Evolutionary conservation across 768 basidiomycete genomes (phyloP).

Genomic region (Pleurotus salmoneostramineus): DNA sequence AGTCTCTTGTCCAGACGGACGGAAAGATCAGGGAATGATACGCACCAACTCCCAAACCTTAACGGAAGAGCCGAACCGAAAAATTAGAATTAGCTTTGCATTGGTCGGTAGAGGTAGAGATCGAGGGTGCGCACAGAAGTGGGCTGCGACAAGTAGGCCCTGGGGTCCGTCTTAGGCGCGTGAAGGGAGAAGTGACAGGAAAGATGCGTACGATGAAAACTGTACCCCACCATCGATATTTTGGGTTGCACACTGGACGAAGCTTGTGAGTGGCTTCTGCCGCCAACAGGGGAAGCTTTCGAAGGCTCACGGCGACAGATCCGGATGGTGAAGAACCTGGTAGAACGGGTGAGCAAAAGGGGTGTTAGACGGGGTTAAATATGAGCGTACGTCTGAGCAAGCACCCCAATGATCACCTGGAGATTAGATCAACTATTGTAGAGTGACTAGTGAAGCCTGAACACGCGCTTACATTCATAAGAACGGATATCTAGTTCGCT

Average conservation of each 20-base stretch:
- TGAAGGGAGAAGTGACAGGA: neutral
- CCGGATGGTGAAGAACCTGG: constrained; percentile 10
- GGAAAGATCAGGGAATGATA: neutral
- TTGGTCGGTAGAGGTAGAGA: neutral
- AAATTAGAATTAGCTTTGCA: neutral
- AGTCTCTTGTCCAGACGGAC: neutral
- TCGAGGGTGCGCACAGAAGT: neutral
- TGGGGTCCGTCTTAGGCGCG: neutral
- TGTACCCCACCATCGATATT: constrained; percentile 3
- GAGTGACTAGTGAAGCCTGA: too few relatives aligned
- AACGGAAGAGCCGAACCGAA: neutral
- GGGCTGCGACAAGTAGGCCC: constrained; percentile 1
- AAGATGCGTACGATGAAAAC: neutral
- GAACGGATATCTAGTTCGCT: constrained; percentile 4
- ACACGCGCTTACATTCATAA: constrained; percentile 6
- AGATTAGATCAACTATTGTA: neutral
- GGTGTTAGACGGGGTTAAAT: neutral
- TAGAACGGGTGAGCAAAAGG: neutral
- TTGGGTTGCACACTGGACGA: neutral
- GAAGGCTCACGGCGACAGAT: constrained; percentile 6
- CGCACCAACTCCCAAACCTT: constrained; percentile 9
- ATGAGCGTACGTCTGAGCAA: constrained; percentile 17
- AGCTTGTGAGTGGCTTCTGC: neutral
- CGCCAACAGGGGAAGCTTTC: neutral
- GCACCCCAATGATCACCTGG: constrained; percentile 16